A percentile compares a stretch with the other conserved stretches of the same genome.
Conservation (phyloP, 208 protist genomes). For the Leishmania guyanensis region DNA sequence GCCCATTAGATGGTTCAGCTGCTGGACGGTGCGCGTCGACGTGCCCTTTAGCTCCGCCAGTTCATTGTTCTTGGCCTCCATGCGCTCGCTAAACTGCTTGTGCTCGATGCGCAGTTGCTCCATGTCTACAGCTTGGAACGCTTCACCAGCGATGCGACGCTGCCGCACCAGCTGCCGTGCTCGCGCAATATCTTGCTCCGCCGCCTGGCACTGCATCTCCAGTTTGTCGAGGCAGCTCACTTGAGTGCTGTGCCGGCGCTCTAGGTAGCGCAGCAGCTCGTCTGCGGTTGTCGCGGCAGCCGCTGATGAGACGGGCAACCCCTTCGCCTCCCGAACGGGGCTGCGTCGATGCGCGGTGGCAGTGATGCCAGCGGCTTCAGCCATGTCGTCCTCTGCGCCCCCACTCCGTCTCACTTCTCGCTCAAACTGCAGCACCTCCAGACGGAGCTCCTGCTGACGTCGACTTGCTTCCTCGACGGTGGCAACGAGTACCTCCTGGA, state of each 20-base stretch:
- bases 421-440: slow-evolving; percentile 74
- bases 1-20: slow-evolving; percentile 89
- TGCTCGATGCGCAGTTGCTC: slow-evolving; percentile 97
- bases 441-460: slow-evolving; percentile 71
- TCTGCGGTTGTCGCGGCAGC: slow-evolving; percentile 60
- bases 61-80: slow-evolving; percentile 95
- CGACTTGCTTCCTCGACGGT: slow-evolving; percentile 78
- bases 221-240: slow-evolving; percentile 89
- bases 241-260: slow-evolving; percentile 65
- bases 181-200: slow-evolving; percentile 82
- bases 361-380: not conserved
- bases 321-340: slow-evolving; percentile 3
- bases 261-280: slow-evolving; percentile 86
- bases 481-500: slow-evolving; percentile 62
- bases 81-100: slow-evolving; percentile 94
- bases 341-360: not conserved
- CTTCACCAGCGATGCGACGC: slow-evolving; percentile 90
- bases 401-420: slow-evolving; percentile 56
- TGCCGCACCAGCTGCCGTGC: slow-evolving; percentile 87
- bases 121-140: slow-evolving; percentile 95
- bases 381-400: slow-evolving; percentile 18
- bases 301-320: slow-evolving; percentile 9
- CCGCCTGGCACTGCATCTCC: slow-evolving; percentile 69
- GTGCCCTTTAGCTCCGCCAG: slow-evolving; percentile 94
- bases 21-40: slow-evolving; percentile 93